A percentile compares a stretch with the other conserved stretches of the same genome.
Evolutionary conservation across 1,139 yeast species (phyloP).

Genomic region (Debaryomyces robertsiae): DNA sequence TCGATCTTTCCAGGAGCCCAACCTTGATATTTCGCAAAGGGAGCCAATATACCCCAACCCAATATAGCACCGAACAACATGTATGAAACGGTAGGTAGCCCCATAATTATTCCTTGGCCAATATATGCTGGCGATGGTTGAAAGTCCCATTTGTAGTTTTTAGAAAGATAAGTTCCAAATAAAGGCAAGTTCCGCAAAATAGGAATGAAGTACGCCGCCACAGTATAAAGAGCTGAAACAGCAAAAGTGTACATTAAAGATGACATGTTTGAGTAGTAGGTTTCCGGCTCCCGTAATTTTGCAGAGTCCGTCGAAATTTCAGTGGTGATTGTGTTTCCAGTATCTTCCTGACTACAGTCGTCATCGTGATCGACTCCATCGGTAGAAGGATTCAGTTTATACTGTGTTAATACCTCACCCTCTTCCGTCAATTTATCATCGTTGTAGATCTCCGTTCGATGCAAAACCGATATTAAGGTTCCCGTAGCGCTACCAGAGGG

Average conservation of each 20-base stretch:
- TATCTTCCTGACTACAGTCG: conserved; percentile 2
- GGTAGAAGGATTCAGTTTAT: not conserved
- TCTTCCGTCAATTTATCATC: conserved; percentile 27
- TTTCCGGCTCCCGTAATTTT: conserved; percentile 7
- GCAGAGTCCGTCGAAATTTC: conserved; percentile 19
- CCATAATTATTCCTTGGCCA: conserved; percentile 98
- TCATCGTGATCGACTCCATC: not conserved
- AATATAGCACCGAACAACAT: conserved; percentile 87
- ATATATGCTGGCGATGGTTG: conserved; percentile 97
- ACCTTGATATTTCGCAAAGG: conserved; percentile 63
- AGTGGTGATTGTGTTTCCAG: not conserved
- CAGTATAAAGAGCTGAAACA: conserved; percentile 72
- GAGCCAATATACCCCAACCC: conserved; percentile 93
- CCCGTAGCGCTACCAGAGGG: conserved; percentile 98
- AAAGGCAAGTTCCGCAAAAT: conserved; percentile 67
- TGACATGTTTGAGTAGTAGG: conserved; percentile 58
- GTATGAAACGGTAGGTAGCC: conserved; percentile 84
- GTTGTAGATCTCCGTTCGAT: conserved; percentile 60
- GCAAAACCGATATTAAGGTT: conserved; percentile 83
- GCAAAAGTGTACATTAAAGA: conserved; percentile 62
- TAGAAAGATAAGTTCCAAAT: conserved; percentile 69
- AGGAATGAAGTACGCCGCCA: conserved; percentile 74
- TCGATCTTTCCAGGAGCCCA: conserved; percentile 93
- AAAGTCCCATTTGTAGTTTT: conserved; percentile 76
- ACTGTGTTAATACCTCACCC: not conserved